Base-by-base conservation (phyloP, 1,284 basidiomycete species). In the Mycosarcoma maydis region DNA sequence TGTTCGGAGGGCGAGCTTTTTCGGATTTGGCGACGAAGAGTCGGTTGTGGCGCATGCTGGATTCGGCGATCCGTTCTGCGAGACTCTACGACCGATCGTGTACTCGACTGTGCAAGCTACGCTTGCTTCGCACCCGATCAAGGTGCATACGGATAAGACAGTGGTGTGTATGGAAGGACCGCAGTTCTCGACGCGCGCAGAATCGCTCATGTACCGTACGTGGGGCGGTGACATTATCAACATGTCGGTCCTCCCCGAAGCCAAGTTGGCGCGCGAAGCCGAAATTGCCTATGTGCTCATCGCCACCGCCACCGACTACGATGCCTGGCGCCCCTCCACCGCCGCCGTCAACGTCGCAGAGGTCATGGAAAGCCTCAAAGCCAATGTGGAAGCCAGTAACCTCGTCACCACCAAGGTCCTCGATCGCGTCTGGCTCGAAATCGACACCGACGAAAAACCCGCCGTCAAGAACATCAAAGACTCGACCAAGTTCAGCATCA, bases 81-180 rank as follows among this genome's bases (percentile, higher is more conserved):
- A 64, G 34, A 42, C 39, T 13, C 50, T 80, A 3, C 51, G 77
- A 10, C 72, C 72, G 1, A 38, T 75, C 17, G 78, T 81, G 9
- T 70, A 72, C 24, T 20, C 34, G 22, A 65, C 52, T 17, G 72
- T 77, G 7, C 54, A 54, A 8, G 36, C 72, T 14, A 71, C 72
- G 6, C 55, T 80, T 3, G 32, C 29, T 0, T 5, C 60, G 16
- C 55, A 69, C 39, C 36, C 42, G 2, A 76, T 80, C 24, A 64
- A 67, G 17, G 72, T 79, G 22, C 92, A 94, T 82, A 88, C 87
- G 17, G 88, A 87, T 40, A 94, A 91, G 85, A 90, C 88, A 10
- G 88, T 96, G 51, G 90, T 98, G 37, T 95, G 92, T 82, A 98
- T 98, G 94, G 95, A 98, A 81, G 95, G 95, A 4, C 93, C 92